Evolutionary conservation across 2,329 filamentous ascomycete species (phyloP), one percentile per base, ranked within the genome.

Genomic region (Calonectria naviculata): DNA sequence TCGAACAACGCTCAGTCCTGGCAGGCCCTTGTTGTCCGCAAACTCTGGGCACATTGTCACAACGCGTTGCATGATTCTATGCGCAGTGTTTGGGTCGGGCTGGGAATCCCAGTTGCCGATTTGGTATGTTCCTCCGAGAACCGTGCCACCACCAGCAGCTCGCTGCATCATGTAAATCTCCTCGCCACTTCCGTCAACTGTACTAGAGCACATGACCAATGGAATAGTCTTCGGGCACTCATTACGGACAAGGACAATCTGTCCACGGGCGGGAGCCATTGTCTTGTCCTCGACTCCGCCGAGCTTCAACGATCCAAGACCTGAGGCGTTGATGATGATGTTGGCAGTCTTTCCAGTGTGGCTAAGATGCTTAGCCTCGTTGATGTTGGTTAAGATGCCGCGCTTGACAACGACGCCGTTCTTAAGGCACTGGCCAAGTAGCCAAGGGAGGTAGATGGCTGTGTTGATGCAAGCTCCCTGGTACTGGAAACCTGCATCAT

Each of bases 401-500:
- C 94, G 89, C 77, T 90, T 89, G 78, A 96, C 85, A 1, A 90
- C 85, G 8, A 94, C 93, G 28, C 94, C 94, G 67, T 91, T 90
- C 76, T 90, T 91, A 36, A 93, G 87, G 81, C 94, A 97, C 84
- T 97, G 92, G 0, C 94, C 93, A 0, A 94, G 86, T 0, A 98
- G 91, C 91, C 94, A 98, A 4, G 94, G 91, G 3, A 98, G 90
- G 83, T 98, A 98, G 69, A 98, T 84, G 47, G 93, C 91, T 0
- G 94, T 94, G 84, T 98, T 98, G 81, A 98, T 96, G 84, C 95
- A 98, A 46, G 98, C 92, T 1, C 94, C 96, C 9, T 90, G 94
- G 82, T 97, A 98, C 67, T 89, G 86, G 62, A 90, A 93, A 26
- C 91, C 95, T 15, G 92, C 93, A 71, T 95, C 92, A 63, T 92